These are phyloP conservation scores for Calcarisporium arbuscula DNA, from an alignment of 2,329 filamentous ascomycete genomes.

Conservation along the genomic window DNA sequence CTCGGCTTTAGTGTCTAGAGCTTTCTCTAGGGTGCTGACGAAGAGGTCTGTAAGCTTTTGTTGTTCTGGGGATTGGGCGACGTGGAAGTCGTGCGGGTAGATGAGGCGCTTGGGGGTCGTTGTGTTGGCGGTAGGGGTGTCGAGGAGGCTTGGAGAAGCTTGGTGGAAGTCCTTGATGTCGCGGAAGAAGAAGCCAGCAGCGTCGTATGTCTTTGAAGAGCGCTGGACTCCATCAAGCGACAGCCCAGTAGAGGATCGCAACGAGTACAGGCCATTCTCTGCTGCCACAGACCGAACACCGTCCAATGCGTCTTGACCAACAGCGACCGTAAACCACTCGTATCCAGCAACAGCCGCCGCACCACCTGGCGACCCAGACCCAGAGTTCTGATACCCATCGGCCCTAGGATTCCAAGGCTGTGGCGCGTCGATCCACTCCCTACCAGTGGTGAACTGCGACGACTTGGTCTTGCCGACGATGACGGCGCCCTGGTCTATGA, in stretches of 20 bases:
- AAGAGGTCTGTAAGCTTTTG: conserved; percentile 15
- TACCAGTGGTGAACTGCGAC: conserved; percentile 36
- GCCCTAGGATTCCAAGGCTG: conserved; percentile 40
- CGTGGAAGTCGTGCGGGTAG: conserved; percentile 18
- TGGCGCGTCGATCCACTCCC: conserved; percentile 35
- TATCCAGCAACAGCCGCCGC: conserved; percentile 32
- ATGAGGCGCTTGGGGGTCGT: conserved; percentile 15
- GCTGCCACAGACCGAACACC: conserved; percentile 14
- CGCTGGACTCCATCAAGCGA: neutral
- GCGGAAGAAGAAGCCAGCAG: conserved; percentile 16
- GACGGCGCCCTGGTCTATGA: conserved; percentile 55
- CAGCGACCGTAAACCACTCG: conserved; percentile 32
- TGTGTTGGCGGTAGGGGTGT: conserved; percentile 1
- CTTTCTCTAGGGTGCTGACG: conserved; percentile 16
- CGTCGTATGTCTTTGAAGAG: conserved; percentile 12
- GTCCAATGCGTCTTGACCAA: conserved; percentile 29
- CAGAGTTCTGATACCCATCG: conserved; percentile 36
- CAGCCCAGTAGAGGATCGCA: conserved; percentile 15
- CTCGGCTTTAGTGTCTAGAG: conserved; percentile 13
- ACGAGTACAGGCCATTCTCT: conserved; percentile 23
- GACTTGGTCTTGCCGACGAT: conserved; percentile 48
- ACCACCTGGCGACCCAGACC: conserved; percentile 31
- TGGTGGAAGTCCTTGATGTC: conserved; percentile 18
- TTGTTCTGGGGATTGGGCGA: conserved; percentile 5
- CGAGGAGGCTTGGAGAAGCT: conserved; percentile 12